These are phyloP conservation scores for Pleurotus salmoneostramineus DNA, from an alignment of 768 basidiomycete genomes.

Conservation along the genomic window DNA sequence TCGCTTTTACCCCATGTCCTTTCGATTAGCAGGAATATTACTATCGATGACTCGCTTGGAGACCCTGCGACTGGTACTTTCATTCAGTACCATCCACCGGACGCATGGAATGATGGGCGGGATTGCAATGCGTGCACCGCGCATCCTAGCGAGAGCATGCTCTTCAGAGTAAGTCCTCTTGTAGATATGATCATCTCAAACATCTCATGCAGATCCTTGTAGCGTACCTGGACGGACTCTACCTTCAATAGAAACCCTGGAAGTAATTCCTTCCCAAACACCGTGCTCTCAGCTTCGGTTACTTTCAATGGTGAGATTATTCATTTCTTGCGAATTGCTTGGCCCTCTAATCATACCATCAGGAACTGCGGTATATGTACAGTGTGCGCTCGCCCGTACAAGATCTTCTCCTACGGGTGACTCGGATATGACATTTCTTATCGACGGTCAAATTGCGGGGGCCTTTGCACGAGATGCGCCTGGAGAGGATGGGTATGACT, in stretches of 20 bases:
- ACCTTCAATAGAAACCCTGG: conserved; percentile 14
- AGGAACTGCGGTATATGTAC: conserved; percentile 42
- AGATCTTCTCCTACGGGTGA: conserved; percentile 19
- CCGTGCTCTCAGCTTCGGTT: conserved; percentile 21
- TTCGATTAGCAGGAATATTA: conserved; percentile 26
- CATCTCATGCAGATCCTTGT: neutral
- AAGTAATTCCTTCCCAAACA: conserved; percentile 12
- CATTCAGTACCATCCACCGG: conserved; percentile 27
- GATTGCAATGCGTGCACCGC: conserved; percentile 23
- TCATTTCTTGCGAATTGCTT: neutral
- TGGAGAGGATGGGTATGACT: conserved; percentile 17
- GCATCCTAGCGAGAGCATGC: conserved; percentile 13
- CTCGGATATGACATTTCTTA: conserved; percentile 27
- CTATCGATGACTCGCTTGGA: conserved; percentile 36
- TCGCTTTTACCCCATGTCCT: neutral
- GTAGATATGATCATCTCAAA: neutral
- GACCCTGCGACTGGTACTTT: conserved; percentile 23
- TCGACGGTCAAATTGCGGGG: conserved; percentile 26
- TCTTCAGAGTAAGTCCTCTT: conserved; percentile 10
- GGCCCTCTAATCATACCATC: neutral
- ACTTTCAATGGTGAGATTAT: conserved; percentile 29
- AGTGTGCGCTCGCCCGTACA: conserved; percentile 28
- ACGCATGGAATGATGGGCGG: conserved; percentile 26
- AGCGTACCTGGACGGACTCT: conserved; percentile 7
- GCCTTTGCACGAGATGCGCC: conserved; percentile 15